Base-by-base conservation (phyloP, 306 rosid species). In the Prinsepia uniflora region DNA sequence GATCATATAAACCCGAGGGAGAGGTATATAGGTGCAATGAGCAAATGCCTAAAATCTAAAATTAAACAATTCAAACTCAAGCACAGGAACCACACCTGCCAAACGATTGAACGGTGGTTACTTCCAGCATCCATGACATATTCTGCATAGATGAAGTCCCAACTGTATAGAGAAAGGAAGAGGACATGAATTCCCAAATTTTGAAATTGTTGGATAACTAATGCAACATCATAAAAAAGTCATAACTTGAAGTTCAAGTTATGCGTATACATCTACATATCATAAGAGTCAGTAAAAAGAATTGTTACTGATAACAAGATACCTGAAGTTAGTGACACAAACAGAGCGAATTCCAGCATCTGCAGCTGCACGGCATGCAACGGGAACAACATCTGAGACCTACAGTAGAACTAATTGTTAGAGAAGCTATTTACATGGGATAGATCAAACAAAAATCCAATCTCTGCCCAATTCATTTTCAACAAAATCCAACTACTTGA, bases 131-230 rank as follows among this genome's bases (percentile, higher is more conserved):
- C 99, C 99, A 94, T 87, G 72, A 91, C 92, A 83, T 95, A 91
- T 63, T 91, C 96, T 19, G 97, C 99, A 54, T 95, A 95, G 81
- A 95, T 95, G 85, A 89, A 95, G 92, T 95, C 99, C 99, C 99
- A 95, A 83, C 99, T 94, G 88, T 77, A 67, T 6, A 63, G 30
- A 10, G 78, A 70, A 60, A 58, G 54, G 71, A n/a, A 39, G 41
- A 30, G 50, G 42, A 56, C n/a, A 68, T 24, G 70, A 58, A 57
- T 60, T 71, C 7, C 22, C n/a, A 24, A 68, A 39, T 47, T 18
- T 43, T 62, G 5, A 68, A 68, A 48, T 10, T 49, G 46, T 67
- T 66, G 45, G n/a, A 39, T 52, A 62, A 62, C 70, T 71, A 30
- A 30, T 30, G 36, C 55, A 64, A 40, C 45, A n/a, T 64, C 48